phyloP scores from a whole-genome alignment of 495 filamentous ascomycete species.

The Amniculicola lignicola region DNA sequence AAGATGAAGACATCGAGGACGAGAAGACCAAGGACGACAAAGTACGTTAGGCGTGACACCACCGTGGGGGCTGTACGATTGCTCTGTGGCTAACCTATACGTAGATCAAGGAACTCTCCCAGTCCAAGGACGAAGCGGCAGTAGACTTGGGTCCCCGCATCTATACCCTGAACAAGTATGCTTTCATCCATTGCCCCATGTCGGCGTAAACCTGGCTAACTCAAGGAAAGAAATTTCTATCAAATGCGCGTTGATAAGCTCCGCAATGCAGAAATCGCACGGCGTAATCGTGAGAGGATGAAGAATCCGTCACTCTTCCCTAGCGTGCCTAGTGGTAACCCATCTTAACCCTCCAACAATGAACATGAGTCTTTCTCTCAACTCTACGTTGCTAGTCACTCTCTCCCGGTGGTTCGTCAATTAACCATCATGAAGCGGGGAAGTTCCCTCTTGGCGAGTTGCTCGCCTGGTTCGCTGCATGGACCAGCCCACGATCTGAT shows the following conservation, averaged over 20 bases:
- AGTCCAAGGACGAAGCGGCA: conserved; percentile 33
- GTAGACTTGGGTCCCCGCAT: conserved; percentile 57
- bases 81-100: conserved; percentile 20
- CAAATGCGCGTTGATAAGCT: conserved; percentile 78
- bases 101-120: conserved; percentile 39
- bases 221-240: conserved; percentile 68
- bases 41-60: conserved; percentile 4
- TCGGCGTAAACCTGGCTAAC: neutral
- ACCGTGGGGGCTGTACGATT: conserved; percentile 14
- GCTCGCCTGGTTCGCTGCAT: conserved; percentile 13
- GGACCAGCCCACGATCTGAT: conserved; percentile 20
- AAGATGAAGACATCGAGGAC: conserved; percentile 46
- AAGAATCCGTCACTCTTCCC: conserved; percentile 77
- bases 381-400: neutral
- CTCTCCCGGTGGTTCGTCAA: no score
- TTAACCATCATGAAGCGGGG: conserved; percentile 11
- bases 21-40: conserved; percentile 53
- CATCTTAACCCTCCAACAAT: conserved; percentile 39
- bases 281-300: conserved; percentile 75
- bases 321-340: conserved; percentile 69
- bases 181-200: neutral
- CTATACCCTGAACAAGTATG: conserved; percentile 82
- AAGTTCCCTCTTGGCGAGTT: conserved; percentile 15
- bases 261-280: conserved; percentile 74
- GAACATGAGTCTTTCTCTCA: neutral